Evolutionary conservation across 352 stramenopile species (phyloP), one percentile per base, ranked within the genome.

Genomic region (Phytopythium chamaehyphon): DNA sequence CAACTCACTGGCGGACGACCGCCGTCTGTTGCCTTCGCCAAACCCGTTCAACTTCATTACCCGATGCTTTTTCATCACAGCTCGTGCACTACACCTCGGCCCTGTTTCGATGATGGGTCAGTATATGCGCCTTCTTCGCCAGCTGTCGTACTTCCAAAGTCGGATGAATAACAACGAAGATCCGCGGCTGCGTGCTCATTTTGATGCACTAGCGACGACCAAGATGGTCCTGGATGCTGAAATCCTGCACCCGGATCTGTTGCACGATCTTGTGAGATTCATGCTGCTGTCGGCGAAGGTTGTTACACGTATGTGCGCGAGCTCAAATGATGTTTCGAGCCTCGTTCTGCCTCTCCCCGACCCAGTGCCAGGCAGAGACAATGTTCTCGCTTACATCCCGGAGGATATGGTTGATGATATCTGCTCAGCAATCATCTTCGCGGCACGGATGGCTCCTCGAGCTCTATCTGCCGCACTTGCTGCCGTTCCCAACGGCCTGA

Each of bases 391-490:
- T 40, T 73, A 82, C 31, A 78, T 98, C 26, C 97, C 97, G 0
- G 96, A 99, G 66, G 92, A 98, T 56, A 72, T 99, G 43, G 78
- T 99, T 6, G 90, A 98, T 54, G 96, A 99, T 59, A 78, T 98
- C 39, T 96, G 91, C 59, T 73, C 84, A 19, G 75, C 98, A 10
- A 60, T 99, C 2, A 91, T 96, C 42, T 97, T 96, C 60, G 73
- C 98, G 1, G 83, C 91, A 1, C 86, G 91, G 21, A 57, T 98
- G 22, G 70, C 90, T 21, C 82, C 89, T 0, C 91, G 96, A 49
- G 59, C 84, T 6, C 66, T 99, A 24, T 51, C 45, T 1, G 45
- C 14, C 14, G 26, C 45, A 3, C n/a, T 51, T 15, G 45, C 45
- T 1, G 45, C 45, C 6, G 45, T 51, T 18, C 45, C 45, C 10